A percentile compares a stretch with the other conserved stretches of the same genome.
Evolutionary conservation across 2,329 filamentous ascomycete species (phyloP).

Genomic region (Penicillium hordei): DNA sequence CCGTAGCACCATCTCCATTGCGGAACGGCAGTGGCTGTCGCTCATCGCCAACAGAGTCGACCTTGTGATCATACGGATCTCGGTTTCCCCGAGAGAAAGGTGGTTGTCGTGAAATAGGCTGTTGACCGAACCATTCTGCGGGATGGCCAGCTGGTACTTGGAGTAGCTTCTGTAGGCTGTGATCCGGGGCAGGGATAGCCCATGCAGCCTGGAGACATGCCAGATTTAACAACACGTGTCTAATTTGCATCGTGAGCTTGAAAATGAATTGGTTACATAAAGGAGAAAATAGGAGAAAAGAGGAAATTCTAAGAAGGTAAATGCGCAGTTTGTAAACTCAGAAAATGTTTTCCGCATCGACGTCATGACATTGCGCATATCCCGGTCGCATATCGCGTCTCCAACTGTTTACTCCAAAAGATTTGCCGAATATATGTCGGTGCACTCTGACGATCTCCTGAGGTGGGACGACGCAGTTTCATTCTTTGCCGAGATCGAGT

Average conservation of each 20-base stretch:
- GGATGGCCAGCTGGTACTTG: slow-evolving; percentile 19
- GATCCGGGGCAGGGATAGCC: slow-evolving; percentile 16
- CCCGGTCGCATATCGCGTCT: not conserved
- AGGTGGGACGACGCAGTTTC: not conserved
- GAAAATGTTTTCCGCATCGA: not conserved
- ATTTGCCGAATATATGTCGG: not conserved
- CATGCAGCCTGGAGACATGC: slow-evolving; percentile 1
- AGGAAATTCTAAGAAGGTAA: no score
- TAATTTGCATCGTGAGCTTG: not conserved
- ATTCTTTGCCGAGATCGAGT: not conserved
- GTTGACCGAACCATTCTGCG: not conserved
- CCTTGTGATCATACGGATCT: slow-evolving; percentile 62
- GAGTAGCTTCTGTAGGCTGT: slow-evolving; percentile 39
- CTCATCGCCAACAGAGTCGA: slow-evolving; percentile 60
- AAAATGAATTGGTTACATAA: not conserved
- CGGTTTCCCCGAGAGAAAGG: slow-evolving; percentile 62
- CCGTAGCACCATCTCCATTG: slow-evolving; percentile 63
- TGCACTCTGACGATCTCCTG: not conserved
- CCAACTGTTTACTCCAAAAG: not conserved
- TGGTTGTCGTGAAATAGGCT: slow-evolving; percentile 16
- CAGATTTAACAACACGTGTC: not conserved
- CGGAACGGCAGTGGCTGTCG: slow-evolving; percentile 66
- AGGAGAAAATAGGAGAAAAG: not conserved
- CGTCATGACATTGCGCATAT: not conserved
- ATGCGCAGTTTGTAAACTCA: not conserved